phyloP scores from a whole-genome alignment of 108 stramenopile species.

The Stephanodiscus triporus region DNA sequence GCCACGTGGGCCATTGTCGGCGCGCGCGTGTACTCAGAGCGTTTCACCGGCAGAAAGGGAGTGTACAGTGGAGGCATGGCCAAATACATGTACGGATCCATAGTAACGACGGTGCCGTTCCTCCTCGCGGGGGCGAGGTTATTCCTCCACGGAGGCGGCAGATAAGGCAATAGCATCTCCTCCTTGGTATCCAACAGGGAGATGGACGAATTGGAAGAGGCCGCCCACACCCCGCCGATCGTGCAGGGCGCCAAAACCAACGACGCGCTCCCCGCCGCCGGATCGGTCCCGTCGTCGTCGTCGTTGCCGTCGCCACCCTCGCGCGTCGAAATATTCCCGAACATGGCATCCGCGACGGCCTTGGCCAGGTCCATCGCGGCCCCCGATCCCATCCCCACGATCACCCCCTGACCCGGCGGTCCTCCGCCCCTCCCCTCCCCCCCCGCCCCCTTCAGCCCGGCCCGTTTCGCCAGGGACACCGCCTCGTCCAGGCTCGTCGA shows the following conservation, averaged over 20 bases:
- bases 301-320: constrained; percentile 9
- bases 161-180: constrained; percentile 63
- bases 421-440: constrained; percentile 18
- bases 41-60: constrained; percentile 16
- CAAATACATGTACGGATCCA: constrained; percentile 44
- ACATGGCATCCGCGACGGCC: constrained; percentile 41
- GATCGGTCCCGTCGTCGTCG: background rate
- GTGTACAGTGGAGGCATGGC: constrained; percentile 43
- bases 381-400: constrained; percentile 72
- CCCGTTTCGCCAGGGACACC: constrained; percentile 35
- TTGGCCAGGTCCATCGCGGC: constrained; percentile 82
- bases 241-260: constrained; percentile 68
- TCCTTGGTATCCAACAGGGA: constrained; percentile 64
- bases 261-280: constrained; percentile 15
- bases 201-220: constrained; percentile 54
- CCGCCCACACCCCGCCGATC: constrained; percentile 55
- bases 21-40: constrained; percentile 7
- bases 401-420: constrained; percentile 13
- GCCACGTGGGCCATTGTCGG: constrained; percentile 42
- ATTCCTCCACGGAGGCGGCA: constrained; percentile 6
- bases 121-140: background rate
- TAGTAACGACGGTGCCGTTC: constrained; percentile 41
- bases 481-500: constrained; percentile 30
- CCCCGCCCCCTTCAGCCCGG: constrained; percentile 27
- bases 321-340: constrained; percentile 5